These are phyloP conservation scores for Cystobasidium sp. DNA, from an alignment of 1,284 basidiomycete species.

Conservation along the genomic window DNA sequence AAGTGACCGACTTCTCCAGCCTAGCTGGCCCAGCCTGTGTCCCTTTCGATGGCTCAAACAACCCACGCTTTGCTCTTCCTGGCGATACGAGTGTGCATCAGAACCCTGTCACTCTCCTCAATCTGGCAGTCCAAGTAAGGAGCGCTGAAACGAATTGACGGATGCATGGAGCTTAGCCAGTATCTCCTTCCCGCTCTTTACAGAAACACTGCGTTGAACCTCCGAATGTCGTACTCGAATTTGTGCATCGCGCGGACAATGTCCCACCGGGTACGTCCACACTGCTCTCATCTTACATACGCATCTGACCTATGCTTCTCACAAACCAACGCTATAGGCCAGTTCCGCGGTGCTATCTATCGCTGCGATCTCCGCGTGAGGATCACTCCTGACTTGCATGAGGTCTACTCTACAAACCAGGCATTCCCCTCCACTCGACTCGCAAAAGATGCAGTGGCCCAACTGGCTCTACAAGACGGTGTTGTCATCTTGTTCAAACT, in stretches of 20 bases:
- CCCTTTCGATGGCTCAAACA: conserved; percentile 17
- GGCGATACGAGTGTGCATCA: background rate
- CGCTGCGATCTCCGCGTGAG: conserved; percentile 22
- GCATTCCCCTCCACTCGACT: conserved; percentile 3
- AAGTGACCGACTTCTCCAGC: background rate
- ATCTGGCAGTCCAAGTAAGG: conserved; percentile 36
- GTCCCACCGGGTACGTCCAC: too few species aligned
- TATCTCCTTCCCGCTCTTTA: background rate
- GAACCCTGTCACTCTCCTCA: conserved; percentile 29
- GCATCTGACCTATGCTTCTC: background rate
- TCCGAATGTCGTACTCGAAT: conserved; percentile 25
- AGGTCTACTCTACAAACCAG: conserved; percentile 2
- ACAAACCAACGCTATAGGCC: background rate
- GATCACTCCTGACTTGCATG: conserved; percentile 22
- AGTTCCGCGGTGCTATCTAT: conserved; percentile 7
- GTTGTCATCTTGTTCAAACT: conserved; percentile 36
- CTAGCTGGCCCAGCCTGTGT: background rate
- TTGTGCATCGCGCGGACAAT: conserved; percentile 1
- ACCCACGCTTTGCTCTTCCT: background rate
- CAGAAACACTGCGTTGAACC: conserved; percentile 40
- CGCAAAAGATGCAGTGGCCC: conserved; percentile 35
- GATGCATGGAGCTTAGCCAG: background rate
- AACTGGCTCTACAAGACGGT: conserved; percentile 31
- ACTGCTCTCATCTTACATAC: background rate
- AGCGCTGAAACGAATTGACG: background rate